These are phyloP conservation scores for Fomitopsis serialis DNA, from an alignment of 768 basidiomycete genomes.

Conservation along the genomic window DNA sequence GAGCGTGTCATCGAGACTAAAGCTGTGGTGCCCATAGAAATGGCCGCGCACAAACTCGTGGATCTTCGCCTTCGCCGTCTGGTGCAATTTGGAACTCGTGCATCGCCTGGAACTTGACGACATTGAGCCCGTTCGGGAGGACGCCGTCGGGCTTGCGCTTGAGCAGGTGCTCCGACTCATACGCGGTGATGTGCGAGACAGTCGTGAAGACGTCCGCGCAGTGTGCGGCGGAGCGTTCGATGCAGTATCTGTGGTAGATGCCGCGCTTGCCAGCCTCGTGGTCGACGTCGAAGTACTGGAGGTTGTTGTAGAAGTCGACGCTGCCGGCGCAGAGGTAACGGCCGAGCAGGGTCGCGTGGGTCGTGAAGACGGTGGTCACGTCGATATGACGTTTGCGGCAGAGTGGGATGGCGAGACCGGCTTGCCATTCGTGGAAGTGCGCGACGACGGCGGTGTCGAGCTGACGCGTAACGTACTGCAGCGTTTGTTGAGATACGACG, in stretches of 20 bases:
- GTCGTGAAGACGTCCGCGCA: constrained; percentile 99
- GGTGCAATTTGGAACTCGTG: constrained; percentile 98
- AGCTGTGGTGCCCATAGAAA: constrained; percentile 97
- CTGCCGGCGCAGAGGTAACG: constrained; percentile 97
- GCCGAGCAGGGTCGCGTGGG: constrained; percentile 96
- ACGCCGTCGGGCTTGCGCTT: constrained; percentile 98
- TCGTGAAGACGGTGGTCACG: constrained; percentile 97
- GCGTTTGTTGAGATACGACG: background rate
- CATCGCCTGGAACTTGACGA: constrained; percentile 98
- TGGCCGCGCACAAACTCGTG: constrained; percentile 97
- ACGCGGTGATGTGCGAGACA: constrained; percentile 96
- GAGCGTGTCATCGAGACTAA: constrained; percentile 88
- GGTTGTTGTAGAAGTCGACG: constrained; percentile 99
- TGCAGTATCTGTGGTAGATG: constrained; percentile 97
- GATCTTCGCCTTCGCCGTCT: constrained; percentile 93
- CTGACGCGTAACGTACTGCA: constrained; percentile 77
- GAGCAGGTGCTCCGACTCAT: constrained; percentile 91
- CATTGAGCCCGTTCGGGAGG: constrained; percentile 95
- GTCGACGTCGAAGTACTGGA: constrained; percentile 99
- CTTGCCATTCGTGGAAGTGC: constrained; percentile 99
- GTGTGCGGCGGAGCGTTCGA: constrained; percentile 91
- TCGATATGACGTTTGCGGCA: constrained; percentile 97
- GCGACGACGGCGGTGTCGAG: constrained; percentile 84
- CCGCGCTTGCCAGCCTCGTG: constrained; percentile 99
- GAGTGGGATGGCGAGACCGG: constrained; percentile 89